phyloP scores from a whole-genome alignment of 257 asterid species.

The Solanum clarkiae region DNA sequence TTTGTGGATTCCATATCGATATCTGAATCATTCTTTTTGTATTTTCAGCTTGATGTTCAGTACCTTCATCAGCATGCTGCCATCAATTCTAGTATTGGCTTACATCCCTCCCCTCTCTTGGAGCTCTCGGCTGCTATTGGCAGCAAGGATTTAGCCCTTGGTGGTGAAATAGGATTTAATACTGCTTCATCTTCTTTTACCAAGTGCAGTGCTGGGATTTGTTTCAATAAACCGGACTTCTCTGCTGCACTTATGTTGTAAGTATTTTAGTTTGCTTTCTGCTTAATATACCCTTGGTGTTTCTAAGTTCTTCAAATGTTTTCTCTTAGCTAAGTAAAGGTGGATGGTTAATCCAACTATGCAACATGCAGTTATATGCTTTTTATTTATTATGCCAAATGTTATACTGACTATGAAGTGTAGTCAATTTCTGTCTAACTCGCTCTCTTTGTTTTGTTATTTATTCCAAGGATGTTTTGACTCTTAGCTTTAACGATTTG shows the following conservation, averaged over 20 bases:
- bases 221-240: constrained; percentile 66
- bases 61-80: constrained; percentile 60
- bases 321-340: not conserved
- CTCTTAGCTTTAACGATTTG: not conserved
- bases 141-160: constrained; percentile 45
- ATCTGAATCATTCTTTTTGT: not conserved
- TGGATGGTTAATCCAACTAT: not conserved
- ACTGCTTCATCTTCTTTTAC: constrained; percentile 64
- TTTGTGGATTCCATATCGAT: not conserved
- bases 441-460: not conserved
- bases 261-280: constrained; percentile 3
- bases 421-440: not conserved
- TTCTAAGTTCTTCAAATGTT: not conserved
- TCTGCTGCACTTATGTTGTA: constrained; percentile 71
- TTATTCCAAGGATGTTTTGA: not conserved
- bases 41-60: constrained; percentile 67
- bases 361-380: not conserved
- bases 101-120: constrained; percentile 67
- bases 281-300: not conserved
- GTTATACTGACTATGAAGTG: not conserved
- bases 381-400: not conserved
- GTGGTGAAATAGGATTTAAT: constrained; percentile 73
- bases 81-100: constrained; percentile 67
- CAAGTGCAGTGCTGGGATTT: constrained; percentile 67
- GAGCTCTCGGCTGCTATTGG: constrained; percentile 74